These are phyloP conservation scores for Populus davidiana DNA, from an alignment of 345 rosid genomes.

Conservation along the genomic window DNA sequence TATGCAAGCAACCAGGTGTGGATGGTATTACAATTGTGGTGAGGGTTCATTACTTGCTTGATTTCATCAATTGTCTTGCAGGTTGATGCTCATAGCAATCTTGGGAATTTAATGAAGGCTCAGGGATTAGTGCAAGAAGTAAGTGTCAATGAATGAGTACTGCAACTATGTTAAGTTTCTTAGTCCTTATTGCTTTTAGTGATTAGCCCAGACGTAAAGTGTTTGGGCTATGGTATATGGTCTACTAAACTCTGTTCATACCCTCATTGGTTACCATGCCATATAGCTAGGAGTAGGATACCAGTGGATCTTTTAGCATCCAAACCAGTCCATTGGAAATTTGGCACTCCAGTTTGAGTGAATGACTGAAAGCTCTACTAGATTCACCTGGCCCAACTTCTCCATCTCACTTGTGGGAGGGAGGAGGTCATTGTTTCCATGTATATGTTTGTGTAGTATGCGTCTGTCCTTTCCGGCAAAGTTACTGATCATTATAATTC, in stretches of 20 bases:
- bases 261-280: constrained; percentile 3
- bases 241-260: constrained; percentile 9
- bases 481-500: constrained; percentile 62
- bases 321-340: constrained; percentile 6
- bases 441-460: constrained; percentile 12
- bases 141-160: constrained; percentile 37
- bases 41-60: constrained; percentile 4
- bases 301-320: constrained; percentile 6
- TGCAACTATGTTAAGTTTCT: background rate
- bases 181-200: background rate
- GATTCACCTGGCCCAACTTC: constrained; percentile 24
- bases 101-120: constrained; percentile 90
- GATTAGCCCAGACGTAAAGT: constrained; percentile 1
- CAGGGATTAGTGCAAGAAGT: constrained; percentile 96
- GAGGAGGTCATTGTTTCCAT: constrained; percentile 24
- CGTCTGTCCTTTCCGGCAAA: constrained; percentile 39
- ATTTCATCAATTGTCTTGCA: constrained; percentile 25
- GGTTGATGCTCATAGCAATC: constrained; percentile 98
- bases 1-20: background rate
- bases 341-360: constrained; percentile 13
- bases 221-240: constrained; percentile 15
- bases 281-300: constrained; percentile 8
- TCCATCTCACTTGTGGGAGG: constrained; percentile 10
- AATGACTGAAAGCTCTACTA: constrained; percentile 16
- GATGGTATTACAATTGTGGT: background rate